A percentile compares a stretch with the other conserved stretches of the same genome.
phyloP scores from a whole-genome alignment of 768 basidiomycete genomes.

The Galerina marginata region DNA sequence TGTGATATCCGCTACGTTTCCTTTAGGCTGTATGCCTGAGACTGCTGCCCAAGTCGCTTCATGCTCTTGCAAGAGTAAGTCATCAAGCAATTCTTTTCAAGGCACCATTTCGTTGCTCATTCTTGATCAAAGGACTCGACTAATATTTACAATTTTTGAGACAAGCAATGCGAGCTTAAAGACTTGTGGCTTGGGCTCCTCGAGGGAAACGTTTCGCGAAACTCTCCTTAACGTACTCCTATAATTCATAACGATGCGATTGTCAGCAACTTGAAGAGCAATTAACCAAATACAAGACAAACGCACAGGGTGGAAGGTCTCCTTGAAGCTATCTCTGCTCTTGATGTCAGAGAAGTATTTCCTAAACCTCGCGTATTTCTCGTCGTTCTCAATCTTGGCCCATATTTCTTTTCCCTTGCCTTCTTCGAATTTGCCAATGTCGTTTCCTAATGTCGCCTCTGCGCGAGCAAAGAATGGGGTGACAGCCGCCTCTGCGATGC shows the following conservation, averaged over 20 bases:
- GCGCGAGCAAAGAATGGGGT: conserved; percentile 66
- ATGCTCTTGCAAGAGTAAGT: too few species aligned
- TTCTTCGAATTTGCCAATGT: conserved; percentile 53
- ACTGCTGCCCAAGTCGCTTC: too few species aligned
- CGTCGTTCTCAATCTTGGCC: conserved; percentile 44
- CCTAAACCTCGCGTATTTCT: conserved; percentile 55
- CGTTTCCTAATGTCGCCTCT: conserved; percentile 49
- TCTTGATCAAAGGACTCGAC: too few species aligned
- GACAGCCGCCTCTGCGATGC: conserved; percentile 67
- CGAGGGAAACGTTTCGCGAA: conserved; percentile 14
- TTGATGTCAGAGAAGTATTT: conserved; percentile 54
- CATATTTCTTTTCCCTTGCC: conserved; percentile 53
- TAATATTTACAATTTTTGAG: too few species aligned
- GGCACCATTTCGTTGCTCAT: too few species aligned
- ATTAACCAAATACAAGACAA: not conserved
- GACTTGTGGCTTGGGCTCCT: not conserved
- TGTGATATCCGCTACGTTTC: too few species aligned
- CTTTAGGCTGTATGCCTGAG: too few species aligned
- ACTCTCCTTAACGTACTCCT: conserved; percentile 15
- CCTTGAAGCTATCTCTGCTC: conserved; percentile 56
- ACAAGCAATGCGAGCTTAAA: not conserved
- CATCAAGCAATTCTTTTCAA: too few species aligned
- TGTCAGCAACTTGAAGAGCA: not conserved
- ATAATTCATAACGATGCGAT: not conserved
- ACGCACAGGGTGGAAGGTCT: conserved; percentile 60